These are phyloP conservation scores for Rosa chinensis DNA, from an alignment of 306 rosid species.

Conservation along the genomic window DNA sequence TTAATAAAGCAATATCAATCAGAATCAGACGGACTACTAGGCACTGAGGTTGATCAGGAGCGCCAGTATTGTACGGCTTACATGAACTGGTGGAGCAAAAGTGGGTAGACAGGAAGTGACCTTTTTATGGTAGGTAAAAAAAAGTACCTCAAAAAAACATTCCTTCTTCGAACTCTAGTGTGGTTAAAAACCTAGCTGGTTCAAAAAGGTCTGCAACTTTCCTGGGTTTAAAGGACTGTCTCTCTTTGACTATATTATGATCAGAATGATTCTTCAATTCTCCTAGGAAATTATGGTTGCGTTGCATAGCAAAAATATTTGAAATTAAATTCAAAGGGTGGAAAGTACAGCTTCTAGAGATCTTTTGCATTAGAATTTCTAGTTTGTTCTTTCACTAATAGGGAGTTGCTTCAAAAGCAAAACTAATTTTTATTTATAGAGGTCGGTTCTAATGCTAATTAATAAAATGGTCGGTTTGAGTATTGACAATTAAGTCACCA, in stretches of 20 bases:
- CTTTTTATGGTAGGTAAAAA: background rate
- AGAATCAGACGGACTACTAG: background rate
- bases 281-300: background rate
- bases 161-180: background rate
- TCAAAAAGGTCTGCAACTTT: background rate
- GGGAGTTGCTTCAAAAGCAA: too few relatives aligned
- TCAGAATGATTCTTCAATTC: background rate
- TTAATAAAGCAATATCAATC: background rate
- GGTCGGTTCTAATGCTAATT: too few relatives aligned
- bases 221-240: background rate
- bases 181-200: background rate
- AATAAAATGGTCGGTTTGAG: too few relatives aligned
- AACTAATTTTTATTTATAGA: too few relatives aligned
- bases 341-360: background rate
- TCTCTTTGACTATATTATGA: background rate
- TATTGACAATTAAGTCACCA: too few relatives aligned
- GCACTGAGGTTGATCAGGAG: background rate
- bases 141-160: background rate
- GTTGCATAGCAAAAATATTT: background rate
- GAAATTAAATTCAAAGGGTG: background rate
- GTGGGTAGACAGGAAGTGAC: constrained; percentile 7
- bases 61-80: background rate
- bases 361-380: background rate
- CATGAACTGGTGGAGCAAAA: background rate
- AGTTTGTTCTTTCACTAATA: background rate